A percentile compares a stretch with the other conserved stretches of the same genome.
These are phyloP conservation scores for Bromus sterilis DNA, from an alignment of 176 grass and related monocot species.

Conservation along the genomic window DNA sequence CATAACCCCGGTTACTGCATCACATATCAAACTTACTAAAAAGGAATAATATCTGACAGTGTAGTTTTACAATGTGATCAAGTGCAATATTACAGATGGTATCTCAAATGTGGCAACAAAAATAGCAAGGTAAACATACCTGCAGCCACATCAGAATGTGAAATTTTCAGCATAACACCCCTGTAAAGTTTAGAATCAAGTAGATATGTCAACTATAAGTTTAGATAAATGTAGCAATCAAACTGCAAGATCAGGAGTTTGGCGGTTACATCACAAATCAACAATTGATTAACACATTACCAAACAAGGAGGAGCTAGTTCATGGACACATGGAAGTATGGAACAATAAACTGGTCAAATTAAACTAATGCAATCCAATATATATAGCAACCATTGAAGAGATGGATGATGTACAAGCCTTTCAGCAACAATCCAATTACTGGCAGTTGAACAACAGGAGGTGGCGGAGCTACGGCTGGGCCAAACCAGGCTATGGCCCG, in stretches of 20 bases:
- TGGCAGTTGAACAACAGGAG: too few relatives aligned
- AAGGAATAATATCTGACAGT: not conserved
- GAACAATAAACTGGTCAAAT: not conserved
- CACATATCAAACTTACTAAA: not conserved
- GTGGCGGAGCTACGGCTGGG: too few relatives aligned
- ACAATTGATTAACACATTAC: not conserved
- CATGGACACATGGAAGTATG: not conserved
- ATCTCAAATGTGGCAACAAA: not conserved
- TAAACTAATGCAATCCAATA: not conserved
- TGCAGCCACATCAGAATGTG: conserved; percentile 44
- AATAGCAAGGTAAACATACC: conserved; percentile 28
- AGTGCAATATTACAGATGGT: not conserved
- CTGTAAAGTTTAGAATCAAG: conserved; percentile 27
- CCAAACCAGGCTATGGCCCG: too few relatives aligned
- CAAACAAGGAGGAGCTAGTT: too few relatives aligned
- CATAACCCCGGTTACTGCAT: not conserved
- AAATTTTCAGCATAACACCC: conserved; percentile 55
- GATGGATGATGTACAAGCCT: not conserved
- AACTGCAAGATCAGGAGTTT: not conserved
- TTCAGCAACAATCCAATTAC: too few relatives aligned
- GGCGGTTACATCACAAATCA: not conserved
- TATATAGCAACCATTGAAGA: not conserved
- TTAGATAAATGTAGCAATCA: not conserved
- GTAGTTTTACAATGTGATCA: too few relatives aligned
- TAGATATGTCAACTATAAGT: conserved; percentile 14